Percentiles rank a stretch among this genome's conserved stretches.
Conservation (phyloP, 164 flowering plant genomes). For the Aristolochia californica region DNA sequence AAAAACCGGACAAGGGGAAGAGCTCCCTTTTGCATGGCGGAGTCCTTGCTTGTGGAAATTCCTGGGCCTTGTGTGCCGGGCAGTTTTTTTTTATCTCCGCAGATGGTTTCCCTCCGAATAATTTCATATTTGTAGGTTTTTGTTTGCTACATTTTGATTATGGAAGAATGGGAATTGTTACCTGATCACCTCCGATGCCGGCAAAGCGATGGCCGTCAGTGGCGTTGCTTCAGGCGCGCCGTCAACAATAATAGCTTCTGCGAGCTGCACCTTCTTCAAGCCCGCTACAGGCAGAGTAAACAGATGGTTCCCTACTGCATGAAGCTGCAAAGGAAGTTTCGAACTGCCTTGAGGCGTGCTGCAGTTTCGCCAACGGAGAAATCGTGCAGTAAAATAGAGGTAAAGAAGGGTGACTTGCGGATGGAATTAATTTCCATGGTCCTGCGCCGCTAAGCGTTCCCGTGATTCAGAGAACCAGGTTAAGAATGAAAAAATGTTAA, state of each 20-base stretch:
- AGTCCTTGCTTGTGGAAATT: too few species aligned
- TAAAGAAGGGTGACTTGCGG: not conserved
- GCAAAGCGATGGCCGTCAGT: slow-evolving; percentile 21
- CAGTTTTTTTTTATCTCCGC: too few species aligned
- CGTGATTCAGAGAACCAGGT: not conserved
- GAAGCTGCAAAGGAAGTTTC: slow-evolving; percentile 28
- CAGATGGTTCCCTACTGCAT: slow-evolving; percentile 43
- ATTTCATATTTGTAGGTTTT: not conserved
- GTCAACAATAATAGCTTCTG: slow-evolving; percentile 41
- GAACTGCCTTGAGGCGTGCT: not conserved
- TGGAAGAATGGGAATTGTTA: too few species aligned
- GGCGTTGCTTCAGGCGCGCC: slow-evolving; percentile 21
- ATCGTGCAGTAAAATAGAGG: not conserved
- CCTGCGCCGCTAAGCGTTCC: slow-evolving; percentile 1
- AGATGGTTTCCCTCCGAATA: too few species aligned
- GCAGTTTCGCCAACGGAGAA: not conserved
- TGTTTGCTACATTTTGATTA: not conserved
- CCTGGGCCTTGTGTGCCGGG: too few species aligned
- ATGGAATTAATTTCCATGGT: slow-evolving; percentile 1
- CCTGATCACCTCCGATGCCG: slow-evolving; percentile 22
- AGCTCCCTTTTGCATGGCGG: too few species aligned
- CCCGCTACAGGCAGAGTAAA: slow-evolving; percentile 42
- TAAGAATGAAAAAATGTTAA: slow-evolving; percentile 18
- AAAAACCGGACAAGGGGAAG: too few species aligned
- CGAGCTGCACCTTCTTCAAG: slow-evolving; percentile 47